Conservation (phyloP, 148 eudicot genomes). For the Suaeda aralocaspica region DNA sequence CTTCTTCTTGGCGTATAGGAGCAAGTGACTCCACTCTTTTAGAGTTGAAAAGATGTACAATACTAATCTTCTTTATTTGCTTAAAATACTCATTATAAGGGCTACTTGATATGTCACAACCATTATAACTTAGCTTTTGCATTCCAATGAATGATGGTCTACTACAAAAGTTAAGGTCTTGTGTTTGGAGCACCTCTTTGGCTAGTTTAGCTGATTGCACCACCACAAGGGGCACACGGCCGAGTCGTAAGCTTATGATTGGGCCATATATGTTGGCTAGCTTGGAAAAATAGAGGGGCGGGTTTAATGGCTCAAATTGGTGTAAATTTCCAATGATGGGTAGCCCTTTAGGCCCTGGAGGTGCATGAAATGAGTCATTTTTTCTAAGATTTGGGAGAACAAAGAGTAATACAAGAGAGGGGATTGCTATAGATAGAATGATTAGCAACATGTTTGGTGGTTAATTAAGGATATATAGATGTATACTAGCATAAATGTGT, state of each 20-base stretch:
- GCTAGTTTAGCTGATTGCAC: slow-evolving; percentile 27
- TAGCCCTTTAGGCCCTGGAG: slow-evolving; percentile 19
- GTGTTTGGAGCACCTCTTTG: slow-evolving; percentile 30
- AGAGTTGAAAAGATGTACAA: slow-evolving; percentile 27
- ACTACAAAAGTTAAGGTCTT: slow-evolving; percentile 29
- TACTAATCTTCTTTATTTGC: slow-evolving; percentile 21
- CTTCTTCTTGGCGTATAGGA: slow-evolving; percentile 23
- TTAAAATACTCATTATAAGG: slow-evolving; percentile 25
- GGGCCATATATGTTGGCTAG: slow-evolving; percentile 31
- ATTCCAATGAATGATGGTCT: slow-evolving; percentile 21
- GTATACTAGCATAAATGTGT: no score
- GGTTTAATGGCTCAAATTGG: slow-evolving; percentile 18
- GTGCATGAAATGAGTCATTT: no score
- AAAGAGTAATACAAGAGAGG: no score
- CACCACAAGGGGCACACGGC: slow-evolving; percentile 17
- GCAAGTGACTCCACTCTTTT: slow-evolving; percentile 25
- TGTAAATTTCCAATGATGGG: slow-evolving; percentile 27
- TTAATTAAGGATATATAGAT: no score
- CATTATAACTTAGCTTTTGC: slow-evolving; percentile 27
- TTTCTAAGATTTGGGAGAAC: no score
- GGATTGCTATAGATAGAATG: no score
- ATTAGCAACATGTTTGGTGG: no score
- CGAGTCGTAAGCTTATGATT: slow-evolving; percentile 19
- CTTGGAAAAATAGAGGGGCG: slow-evolving; percentile 18
- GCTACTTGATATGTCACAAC: slow-evolving; percentile 14